Evolutionary conservation across 305 asterid species (phyloP).

Genomic region (Coffea humblotiana): DNA sequence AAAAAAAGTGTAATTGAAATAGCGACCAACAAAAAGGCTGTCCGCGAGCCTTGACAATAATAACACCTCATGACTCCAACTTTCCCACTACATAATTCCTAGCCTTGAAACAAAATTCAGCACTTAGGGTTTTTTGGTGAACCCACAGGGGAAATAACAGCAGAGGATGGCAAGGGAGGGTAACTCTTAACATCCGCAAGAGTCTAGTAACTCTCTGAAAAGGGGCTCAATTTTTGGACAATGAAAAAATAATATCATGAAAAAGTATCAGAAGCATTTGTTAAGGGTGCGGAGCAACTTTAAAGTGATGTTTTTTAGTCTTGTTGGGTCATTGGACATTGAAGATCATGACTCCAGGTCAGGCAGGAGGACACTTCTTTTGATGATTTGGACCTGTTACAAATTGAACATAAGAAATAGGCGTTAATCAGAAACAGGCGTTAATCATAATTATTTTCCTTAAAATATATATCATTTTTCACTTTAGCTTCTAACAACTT

Average conservation of each 20-base stretch:
- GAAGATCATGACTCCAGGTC: constrained; percentile 20
- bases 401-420: constrained; percentile 23
- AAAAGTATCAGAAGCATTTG: constrained; percentile 30
- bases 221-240: constrained; percentile 4
- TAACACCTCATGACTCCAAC: too few relatives aligned
- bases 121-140: too few relatives aligned
- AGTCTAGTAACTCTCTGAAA: neutral
- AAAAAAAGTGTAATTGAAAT: too few relatives aligned
- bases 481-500: too few relatives aligned
- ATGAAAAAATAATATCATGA: constrained; percentile 9
- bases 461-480: too few relatives aligned
- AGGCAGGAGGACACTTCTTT: constrained; percentile 40
- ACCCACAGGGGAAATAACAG: too few relatives aligned
- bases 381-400: constrained; percentile 40
- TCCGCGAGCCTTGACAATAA: too few relatives aligned
- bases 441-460: constrained; percentile 17
- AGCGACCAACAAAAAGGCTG: too few relatives aligned
- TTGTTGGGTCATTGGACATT: neutral
- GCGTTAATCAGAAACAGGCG: constrained; percentile 26
- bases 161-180: too few relatives aligned
- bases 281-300: constrained; percentile 39
- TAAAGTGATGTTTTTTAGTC: constrained; percentile 29
- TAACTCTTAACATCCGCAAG: too few relatives aligned
- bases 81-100: too few relatives aligned
- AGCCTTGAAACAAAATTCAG: too few relatives aligned